These are phyloP conservation scores for Verticillium dahliae DNA, from an alignment of 2,329 filamentous ascomycete genomes.

Conservation along the genomic window DNA sequence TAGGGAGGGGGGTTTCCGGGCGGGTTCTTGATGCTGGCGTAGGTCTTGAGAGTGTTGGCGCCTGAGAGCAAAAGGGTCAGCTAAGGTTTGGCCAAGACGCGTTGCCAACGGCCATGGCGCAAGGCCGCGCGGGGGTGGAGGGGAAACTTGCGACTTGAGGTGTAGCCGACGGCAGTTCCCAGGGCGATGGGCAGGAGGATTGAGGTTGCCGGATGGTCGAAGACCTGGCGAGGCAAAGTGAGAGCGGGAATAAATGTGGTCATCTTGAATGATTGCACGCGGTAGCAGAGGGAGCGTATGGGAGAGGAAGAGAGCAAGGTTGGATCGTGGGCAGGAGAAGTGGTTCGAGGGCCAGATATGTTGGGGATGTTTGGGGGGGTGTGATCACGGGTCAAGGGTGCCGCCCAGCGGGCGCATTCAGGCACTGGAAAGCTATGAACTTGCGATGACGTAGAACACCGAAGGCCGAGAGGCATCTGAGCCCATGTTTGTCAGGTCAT, in stretches of 20 bases:
- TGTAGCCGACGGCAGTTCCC: conserved; percentile 68
- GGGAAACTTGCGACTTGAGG: conserved; percentile 51
- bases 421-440: background rate
- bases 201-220: conserved; percentile 62
- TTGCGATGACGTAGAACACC: background rate
- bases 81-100: background rate
- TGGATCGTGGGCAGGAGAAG: background rate
- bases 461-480: background rate
- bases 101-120: too few relatives aligned
- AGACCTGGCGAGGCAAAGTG: conserved; percentile 65
- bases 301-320: background rate
- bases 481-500: background rate
- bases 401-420: background rate
- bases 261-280: conserved; percentile 42
- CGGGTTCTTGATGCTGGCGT: conserved; percentile 61
- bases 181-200: conserved; percentile 69
- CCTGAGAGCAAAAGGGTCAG: background rate
- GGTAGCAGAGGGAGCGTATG: background rate
- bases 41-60: conserved; percentile 48
- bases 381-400: background rate
- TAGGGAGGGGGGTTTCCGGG: conserved; percentile 53
- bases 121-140: background rate
- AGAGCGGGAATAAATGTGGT: conserved; percentile 73
- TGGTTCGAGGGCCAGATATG: background rate
- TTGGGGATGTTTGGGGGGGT: background rate